Conservation (phyloP, 2,329 filamentous ascomycete species). For the Fusarium verrucosum region DNA sequence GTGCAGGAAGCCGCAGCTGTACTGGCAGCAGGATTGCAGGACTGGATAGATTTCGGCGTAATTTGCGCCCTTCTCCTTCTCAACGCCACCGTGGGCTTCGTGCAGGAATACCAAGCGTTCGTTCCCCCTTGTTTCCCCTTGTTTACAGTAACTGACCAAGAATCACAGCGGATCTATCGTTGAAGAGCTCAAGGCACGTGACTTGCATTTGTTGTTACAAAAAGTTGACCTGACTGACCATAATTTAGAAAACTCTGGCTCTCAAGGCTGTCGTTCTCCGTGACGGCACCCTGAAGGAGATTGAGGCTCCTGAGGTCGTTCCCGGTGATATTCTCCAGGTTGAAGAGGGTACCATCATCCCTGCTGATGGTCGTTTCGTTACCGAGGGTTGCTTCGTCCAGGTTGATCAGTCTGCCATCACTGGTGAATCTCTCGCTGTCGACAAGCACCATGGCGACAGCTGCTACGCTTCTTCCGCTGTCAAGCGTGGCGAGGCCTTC, state of each 20-base stretch:
- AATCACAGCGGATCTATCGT: no score
- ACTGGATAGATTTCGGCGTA: slow-evolving; percentile 95
- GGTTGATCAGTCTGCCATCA: slow-evolving; percentile 92
- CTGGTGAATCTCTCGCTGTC: slow-evolving; percentile 89
- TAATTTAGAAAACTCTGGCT: slow-evolving; percentile 77
- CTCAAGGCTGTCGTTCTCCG: slow-evolving; percentile 88
- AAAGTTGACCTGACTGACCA: no score
- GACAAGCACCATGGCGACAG: slow-evolving; percentile 85
- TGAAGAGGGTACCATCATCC: slow-evolving; percentile 90
- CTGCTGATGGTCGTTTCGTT: slow-evolving; percentile 86
- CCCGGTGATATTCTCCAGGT: slow-evolving; percentile 90
- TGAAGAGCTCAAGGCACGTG: no score
- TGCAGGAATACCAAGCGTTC: slow-evolving; percentile 79
- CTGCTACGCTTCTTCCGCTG: slow-evolving; percentile 85
- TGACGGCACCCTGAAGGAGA: slow-evolving; percentile 77
- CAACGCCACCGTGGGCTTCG: slow-evolving; percentile 86
- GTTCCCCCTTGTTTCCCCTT: background rate
- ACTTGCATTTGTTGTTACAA: no score
- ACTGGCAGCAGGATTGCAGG: slow-evolving; percentile 82
- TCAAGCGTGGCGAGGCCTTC: slow-evolving; percentile 90
- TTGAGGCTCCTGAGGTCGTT: slow-evolving; percentile 85
- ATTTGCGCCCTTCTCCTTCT: slow-evolving; percentile 85
- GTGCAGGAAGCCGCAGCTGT: slow-evolving; percentile 72
- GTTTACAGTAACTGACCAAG: no score
- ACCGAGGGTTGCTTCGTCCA: slow-evolving; percentile 86